Percentiles rank a stretch among this genome's conserved stretches.
Evolutionary conservation across 495 filamentous ascomycete genomes (phyloP).

Genomic region (Pseudevernia furfuracea): DNA sequence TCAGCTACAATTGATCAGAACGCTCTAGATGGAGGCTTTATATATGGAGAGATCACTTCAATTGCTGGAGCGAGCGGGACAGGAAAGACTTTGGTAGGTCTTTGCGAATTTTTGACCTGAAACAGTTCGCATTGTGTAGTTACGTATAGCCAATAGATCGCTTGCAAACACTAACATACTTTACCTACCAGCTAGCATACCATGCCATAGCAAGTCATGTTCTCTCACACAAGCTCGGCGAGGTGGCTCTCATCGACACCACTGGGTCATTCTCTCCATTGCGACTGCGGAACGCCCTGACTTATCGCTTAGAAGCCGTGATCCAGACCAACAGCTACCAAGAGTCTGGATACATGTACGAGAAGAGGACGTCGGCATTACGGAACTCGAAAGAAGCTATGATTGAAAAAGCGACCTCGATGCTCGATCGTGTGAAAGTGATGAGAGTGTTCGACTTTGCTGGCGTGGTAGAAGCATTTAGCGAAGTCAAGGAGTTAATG

Average conservation of each 20-base stretch:
- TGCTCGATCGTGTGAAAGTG: slow-evolving; percentile 25
- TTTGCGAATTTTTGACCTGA: neutral
- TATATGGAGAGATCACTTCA: slow-evolving; percentile 26
- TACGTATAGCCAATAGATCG: neutral
- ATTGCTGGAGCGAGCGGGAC: slow-evolving; percentile 20
- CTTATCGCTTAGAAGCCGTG: slow-evolving; percentile 18
- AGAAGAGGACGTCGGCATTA: neutral
- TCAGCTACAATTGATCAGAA: slow-evolving; percentile 17
- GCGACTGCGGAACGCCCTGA: slow-evolving; percentile 21
- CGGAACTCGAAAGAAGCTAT: neutral
- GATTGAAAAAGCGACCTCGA: slow-evolving; percentile 11
- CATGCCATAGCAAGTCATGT: slow-evolving; percentile 25
- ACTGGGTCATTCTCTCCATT: slow-evolving; percentile 24
- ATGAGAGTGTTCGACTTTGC: slow-evolving; percentile 28
- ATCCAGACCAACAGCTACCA: slow-evolving; percentile 9
- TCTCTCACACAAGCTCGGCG: slow-evolving; percentile 12
- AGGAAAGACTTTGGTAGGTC: slow-evolving; percentile 24
- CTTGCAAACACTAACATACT: neutral
- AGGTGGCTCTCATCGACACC: slow-evolving; percentile 26
- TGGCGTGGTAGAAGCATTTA: slow-evolving; percentile 24
- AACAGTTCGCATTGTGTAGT: neutral
- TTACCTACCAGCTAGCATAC: slow-evolving; percentile 20
- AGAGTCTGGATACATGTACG: slow-evolving; percentile 23
- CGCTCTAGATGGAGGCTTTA: slow-evolving; percentile 24
- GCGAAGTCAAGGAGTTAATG: slow-evolving; percentile 19